Conservation (phyloP, 192 early-diverging fungal genomes). For the Geranomyces michiganensis region DNA sequence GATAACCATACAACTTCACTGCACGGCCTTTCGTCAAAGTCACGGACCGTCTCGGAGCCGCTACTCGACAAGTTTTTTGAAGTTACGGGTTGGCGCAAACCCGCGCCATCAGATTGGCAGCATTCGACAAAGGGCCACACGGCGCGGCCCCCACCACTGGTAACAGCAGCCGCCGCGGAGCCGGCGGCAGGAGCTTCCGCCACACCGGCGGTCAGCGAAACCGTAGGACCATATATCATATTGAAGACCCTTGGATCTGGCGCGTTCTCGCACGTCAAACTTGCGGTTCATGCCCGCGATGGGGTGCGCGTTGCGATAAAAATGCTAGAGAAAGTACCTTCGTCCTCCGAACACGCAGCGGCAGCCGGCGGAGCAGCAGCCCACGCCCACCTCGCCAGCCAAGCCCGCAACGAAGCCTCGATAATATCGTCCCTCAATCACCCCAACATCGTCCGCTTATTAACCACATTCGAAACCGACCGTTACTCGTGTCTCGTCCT, state of each 20-base stretch:
- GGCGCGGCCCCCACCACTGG: background rate
- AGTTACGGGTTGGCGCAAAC: background rate
- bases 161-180: too few relatives aligned
- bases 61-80: slow-evolving; percentile 8
- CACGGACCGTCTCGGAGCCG: background rate
- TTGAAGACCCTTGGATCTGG: slow-evolving; percentile 55
- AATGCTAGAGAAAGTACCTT: slow-evolving; percentile 41
- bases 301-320: slow-evolving; percentile 61
- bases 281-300: slow-evolving; percentile 52
- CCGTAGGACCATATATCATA: slow-evolving; percentile 30
- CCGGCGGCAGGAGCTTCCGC: too few relatives aligned
- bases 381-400: background rate
- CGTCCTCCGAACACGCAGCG: background rate
- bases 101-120: slow-evolving; percentile 9
- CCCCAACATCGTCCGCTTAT: slow-evolving; percentile 66
- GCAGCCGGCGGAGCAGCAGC: slow-evolving; percentile 1
- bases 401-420: slow-evolving; percentile 21
- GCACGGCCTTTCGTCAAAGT: background rate
- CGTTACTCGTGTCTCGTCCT: slow-evolving; percentile 68
- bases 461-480: slow-evolving; percentile 66
- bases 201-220: slow-evolving; percentile 1
- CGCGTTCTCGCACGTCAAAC: slow-evolving; percentile 63
- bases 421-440: slow-evolving; percentile 60
- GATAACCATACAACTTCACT: background rate
- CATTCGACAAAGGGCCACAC: slow-evolving; percentile 3